These are phyloP conservation scores for Geranium rotundifolium DNA, from an alignment of 345 rosid species.

Conservation along the genomic window DNA sequence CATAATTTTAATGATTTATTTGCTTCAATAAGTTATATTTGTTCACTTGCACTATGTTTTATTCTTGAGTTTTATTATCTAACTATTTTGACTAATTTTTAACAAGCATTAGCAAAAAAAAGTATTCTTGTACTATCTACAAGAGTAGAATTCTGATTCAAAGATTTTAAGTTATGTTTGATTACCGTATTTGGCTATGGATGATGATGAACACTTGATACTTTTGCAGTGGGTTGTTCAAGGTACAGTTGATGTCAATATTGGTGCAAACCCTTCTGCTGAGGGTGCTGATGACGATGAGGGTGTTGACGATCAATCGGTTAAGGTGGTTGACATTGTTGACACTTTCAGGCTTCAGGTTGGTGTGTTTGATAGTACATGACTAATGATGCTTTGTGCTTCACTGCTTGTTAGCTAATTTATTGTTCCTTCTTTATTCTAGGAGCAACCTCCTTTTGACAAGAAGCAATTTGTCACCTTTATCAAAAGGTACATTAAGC, in stretches of 20 bases:
- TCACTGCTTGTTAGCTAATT: too few relatives aligned
- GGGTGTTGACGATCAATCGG: constrained; percentile 71
- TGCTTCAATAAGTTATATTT: too few relatives aligned
- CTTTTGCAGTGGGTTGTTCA: constrained; percentile 61
- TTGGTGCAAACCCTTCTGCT: constrained; percentile 97
- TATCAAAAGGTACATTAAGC: constrained; percentile 71
- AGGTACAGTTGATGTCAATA: constrained; percentile 70
- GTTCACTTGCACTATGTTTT: too few relatives aligned
- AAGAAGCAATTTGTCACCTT: constrained; percentile 67
- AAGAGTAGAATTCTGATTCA: too few relatives aligned
- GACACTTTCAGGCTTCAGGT: constrained; percentile 99
- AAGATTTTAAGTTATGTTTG: too few relatives aligned
- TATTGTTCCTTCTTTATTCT: constrained; percentile 3
- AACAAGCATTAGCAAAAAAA: too few relatives aligned
- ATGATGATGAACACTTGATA: too few relatives aligned
- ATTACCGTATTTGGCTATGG: too few relatives aligned
- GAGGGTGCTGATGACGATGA: constrained; percentile 79
- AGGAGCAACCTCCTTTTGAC: constrained; percentile 94
- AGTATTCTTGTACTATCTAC: too few relatives aligned
- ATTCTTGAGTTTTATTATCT: too few relatives aligned
- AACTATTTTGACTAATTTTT: too few relatives aligned
- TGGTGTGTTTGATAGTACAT: not conserved
- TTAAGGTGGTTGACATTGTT: constrained; percentile 90
- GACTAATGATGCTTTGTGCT: too few relatives aligned
- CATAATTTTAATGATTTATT: not conserved